Evolutionary conservation across 306 rosid species (phyloP), one percentile per base, ranked within the genome.

Genomic region (Citrullus colocynthis): DNA sequence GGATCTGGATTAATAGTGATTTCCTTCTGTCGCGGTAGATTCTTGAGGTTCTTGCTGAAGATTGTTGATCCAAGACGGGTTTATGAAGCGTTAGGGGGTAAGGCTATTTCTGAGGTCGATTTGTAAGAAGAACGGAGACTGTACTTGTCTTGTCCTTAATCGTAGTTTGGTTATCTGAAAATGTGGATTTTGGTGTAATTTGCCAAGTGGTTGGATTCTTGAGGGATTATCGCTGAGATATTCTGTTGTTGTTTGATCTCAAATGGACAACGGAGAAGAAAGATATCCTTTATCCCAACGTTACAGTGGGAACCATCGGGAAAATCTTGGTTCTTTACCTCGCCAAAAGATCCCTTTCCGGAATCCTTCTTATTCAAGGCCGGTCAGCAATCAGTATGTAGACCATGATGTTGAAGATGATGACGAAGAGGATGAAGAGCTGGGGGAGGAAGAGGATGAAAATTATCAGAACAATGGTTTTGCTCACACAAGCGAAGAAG

Each of bases 221-320:
- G 73, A 18, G 73, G 30, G 34, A 48, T 8, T 49, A 28, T 41
- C 60, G 8, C 7, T 51, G 60, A 15, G 77, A 73, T 49, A 28
- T 51, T 49, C 17, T 51, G 60, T 32, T 16, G 59, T 73, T 51
- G 15, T 24, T 73, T 73, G 41, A 48, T 51, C 44, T 30, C 61
- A 74, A 83, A 93, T 93, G 98, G 98, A 87, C 79, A 85, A 82
- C 21, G 92, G 89, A 82, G 91, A 87, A 82, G 96, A 88, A 78
- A 82, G 84, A 36, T 85, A 64, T 51, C 57, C 51, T 64, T 14
- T 48, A 18, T 70, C 76, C 11, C 21, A 67, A n/a, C 49, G 60
- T 51, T 78, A 54, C 57, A 28, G 63, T 78, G 70, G 24, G 41
- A 52, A 61, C 20, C 49, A 78, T 36, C 49, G 57, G 55, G 77